Conservation (phyloP, 352 stramenopile species). For the Globisporangium polare region DNA sequence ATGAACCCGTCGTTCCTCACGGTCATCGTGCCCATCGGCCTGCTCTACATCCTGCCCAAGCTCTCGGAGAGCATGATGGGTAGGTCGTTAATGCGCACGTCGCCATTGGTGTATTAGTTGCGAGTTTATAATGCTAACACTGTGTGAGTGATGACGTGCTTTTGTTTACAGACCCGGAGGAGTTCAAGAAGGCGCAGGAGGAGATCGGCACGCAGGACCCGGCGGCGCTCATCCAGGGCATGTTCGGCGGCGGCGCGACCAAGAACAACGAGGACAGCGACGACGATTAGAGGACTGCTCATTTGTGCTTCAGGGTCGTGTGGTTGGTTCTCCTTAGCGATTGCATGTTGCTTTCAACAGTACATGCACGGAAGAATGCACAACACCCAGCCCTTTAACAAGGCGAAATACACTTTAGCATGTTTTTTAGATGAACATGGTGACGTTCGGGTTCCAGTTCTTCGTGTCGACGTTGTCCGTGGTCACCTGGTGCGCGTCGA, state of each 20-base stretch:
- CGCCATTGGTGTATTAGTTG: too few species aligned
- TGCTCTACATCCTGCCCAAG: slow-evolving; percentile 80
- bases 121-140: not conserved
- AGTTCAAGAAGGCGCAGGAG: slow-evolving; percentile 86
- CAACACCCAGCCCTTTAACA: not conserved
- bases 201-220: slow-evolving; percentile 76
- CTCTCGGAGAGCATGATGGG: slow-evolving; percentile 76
- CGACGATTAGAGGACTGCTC: slow-evolving; percentile 42
- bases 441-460: slow-evolving; percentile 73
- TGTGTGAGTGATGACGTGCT: not conserved
- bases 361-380: not conserved
- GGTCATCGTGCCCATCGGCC: slow-evolving; percentile 64
- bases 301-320: not conserved
- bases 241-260: slow-evolving; percentile 53
- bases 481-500: slow-evolving; percentile 64
- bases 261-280: slow-evolving; percentile 63
- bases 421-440: slow-evolving; percentile 55
- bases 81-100: slow-evolving; percentile 31
- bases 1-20: slow-evolving; percentile 84
- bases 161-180: slow-evolving; percentile 66
- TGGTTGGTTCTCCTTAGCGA: not conserved
- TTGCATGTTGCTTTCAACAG: not conserved
- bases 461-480: slow-evolving; percentile 59
- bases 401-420: not conserved
- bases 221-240: slow-evolving; percentile 56